Percentiles rank a stretch among this genome's conserved stretches.
phyloP scores from a whole-genome alignment of 306 rosid genomes.

The Myrica gale region DNA sequence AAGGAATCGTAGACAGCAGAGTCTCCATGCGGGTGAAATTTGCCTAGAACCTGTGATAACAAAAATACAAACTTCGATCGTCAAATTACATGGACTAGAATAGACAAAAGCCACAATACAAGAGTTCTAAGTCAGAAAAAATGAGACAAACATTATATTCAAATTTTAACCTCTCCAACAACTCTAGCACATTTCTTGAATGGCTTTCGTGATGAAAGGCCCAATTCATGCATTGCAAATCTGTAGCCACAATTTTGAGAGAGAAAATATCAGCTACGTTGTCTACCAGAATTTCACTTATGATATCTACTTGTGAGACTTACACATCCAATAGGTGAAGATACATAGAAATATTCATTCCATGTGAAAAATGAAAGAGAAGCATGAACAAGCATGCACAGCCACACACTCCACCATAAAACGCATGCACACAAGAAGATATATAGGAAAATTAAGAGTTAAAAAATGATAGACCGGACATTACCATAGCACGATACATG shows the following conservation, averaged over 20 bases:
- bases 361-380: not conserved
- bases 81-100: not conserved
- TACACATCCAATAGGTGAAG: not conserved
- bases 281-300: conserved; percentile 1
- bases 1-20: conserved; percentile 88
- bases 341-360: not conserved
- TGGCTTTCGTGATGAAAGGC: conserved; percentile 80
- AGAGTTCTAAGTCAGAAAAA: not conserved
- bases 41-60: conserved; percentile 75
- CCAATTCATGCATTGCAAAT: conserved; percentile 96
- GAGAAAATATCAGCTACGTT: not conserved
- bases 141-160: conserved; percentile 2
- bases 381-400: no score
- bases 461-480: no score
- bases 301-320: conserved; percentile 7
- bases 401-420: no score
- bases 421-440: no score
- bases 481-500: no score
- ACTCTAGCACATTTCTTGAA: conserved; percentile 99
- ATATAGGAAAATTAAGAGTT: no score
- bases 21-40: conserved; percentile 97
- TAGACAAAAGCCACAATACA: not conserved
- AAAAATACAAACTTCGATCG: not conserved
- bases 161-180: conserved; percentile 86
- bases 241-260: conserved; percentile 42